Conservation (phyloP, 305 asterid species). For the Fraxinus angustifolia region DNA sequence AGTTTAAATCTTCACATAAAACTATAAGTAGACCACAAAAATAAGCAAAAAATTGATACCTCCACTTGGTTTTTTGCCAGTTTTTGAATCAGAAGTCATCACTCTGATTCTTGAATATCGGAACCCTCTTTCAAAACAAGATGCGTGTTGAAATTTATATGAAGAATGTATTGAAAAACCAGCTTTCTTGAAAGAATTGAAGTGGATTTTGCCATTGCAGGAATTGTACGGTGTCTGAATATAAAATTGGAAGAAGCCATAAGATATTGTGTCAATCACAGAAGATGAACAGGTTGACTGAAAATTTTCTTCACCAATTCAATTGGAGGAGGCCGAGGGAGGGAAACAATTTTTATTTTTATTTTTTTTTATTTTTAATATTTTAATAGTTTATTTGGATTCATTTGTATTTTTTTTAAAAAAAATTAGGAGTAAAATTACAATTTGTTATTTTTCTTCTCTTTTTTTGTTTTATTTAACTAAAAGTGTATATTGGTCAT, state of each 20-base stretch:
- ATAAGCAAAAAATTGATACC: constrained; percentile 36
- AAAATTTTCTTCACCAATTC: background rate
- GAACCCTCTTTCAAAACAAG: constrained; percentile 25
- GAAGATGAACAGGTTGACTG: background rate
- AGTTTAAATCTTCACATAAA: background rate
- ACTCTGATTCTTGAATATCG: constrained; percentile 44
- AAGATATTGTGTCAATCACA: background rate
- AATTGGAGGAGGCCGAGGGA: background rate
- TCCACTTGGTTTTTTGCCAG: constrained; percentile 56
- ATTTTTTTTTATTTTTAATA: no score
- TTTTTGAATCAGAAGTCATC: constrained; percentile 56
- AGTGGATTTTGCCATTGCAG: constrained; percentile 39
- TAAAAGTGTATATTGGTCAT: no score
- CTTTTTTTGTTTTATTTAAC: no score
- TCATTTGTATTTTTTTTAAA: no score
- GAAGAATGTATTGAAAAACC: constrained; percentile 35
- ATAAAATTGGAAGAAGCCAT: constrained; percentile 67
- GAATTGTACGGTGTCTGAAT: constrained; percentile 43
- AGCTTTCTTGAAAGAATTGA: constrained; percentile 43
- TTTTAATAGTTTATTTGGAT: no score
- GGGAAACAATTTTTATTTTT: no score
- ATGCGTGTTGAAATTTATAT: constrained; percentile 36
- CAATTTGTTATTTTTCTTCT: no score
- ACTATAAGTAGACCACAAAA: background rate
- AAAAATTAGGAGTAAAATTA: no score